phyloP scores from a whole-genome alignment of 768 basidiomycete genomes.

The Tulasnella sp. region DNA sequence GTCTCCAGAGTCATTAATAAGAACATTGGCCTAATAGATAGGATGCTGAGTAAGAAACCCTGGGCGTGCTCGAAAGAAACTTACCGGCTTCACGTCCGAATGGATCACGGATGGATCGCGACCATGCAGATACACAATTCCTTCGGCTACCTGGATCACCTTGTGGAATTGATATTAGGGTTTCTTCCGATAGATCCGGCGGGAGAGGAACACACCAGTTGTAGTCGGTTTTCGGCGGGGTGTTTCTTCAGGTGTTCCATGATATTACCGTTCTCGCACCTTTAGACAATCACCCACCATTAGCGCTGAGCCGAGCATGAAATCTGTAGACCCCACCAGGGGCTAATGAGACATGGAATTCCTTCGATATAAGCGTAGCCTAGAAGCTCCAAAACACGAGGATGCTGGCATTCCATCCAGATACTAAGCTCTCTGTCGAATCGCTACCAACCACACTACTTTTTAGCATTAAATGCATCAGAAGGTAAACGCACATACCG shows the following conservation, averaged over 20 bases:
- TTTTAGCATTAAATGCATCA: not conserved
- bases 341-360: no score
- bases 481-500: not conserved
- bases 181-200: not conserved
- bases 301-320: not conserved
- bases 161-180: not conserved
- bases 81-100: constrained; percentile 23
- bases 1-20: not conserved
- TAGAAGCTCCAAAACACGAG: no score
- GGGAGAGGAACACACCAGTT: not conserved
- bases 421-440: not conserved
- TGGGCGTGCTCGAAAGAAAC: not conserved
- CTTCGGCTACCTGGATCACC: constrained; percentile 18
- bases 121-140: constrained; percentile 21
- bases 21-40: constrained; percentile 2
- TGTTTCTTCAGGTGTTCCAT: not conserved
- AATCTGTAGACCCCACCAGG: not conserved
- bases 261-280: constrained; percentile 5
- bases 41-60: not conserved
- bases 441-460: not conserved
- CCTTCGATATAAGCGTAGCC: no score
- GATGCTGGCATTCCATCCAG: no score
- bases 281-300: not conserved
- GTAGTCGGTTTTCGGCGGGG: not conserved
- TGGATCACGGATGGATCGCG: constrained; percentile 20